A percentile compares a stretch with the other conserved stretches of the same genome.
Evolutionary conservation across 306 rosid species (phyloP).

Genomic region (Parietaria judaica): DNA sequence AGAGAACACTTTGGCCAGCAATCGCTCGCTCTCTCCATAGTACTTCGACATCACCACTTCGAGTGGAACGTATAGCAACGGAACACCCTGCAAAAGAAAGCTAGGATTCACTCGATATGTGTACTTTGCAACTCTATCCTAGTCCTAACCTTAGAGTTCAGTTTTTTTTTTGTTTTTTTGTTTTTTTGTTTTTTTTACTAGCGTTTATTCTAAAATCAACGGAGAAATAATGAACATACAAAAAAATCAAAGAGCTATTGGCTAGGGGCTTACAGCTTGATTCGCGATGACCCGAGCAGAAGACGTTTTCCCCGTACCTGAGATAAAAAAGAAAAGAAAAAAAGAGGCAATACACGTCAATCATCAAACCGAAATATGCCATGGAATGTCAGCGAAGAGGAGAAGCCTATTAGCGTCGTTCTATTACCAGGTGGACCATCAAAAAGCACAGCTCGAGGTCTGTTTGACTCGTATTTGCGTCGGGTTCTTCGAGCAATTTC

Average conservation of each 20-base stretch:
- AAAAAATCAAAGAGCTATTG: slow-evolving; percentile 8
- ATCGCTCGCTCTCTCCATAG: slow-evolving; percentile 86
- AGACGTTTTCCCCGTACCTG: slow-evolving; percentile 97
- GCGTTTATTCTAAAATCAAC: background rate
- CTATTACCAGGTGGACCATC: slow-evolving; percentile 88
- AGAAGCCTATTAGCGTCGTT: no score
- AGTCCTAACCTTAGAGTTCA: background rate
- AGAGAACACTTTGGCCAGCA: slow-evolving; percentile 71
- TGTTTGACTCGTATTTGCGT: slow-evolving; percentile 72
- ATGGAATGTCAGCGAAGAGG: no score
- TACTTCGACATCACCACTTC: slow-evolving; percentile 79
- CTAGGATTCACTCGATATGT: background rate
- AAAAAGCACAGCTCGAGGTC: slow-evolving; percentile 90
- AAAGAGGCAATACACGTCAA: no score
- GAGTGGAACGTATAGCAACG: slow-evolving; percentile 79
- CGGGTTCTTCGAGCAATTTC: slow-evolving; percentile 81
- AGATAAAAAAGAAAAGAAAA: slow-evolving; percentile 10
- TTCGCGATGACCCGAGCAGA: slow-evolving; percentile 92
- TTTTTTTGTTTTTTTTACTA: background rate
- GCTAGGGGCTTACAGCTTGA: slow-evolving; percentile 58
- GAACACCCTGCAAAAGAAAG: slow-evolving; percentile 58
- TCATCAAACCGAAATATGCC: no score
- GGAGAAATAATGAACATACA: background rate
- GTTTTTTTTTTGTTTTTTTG: background rate
- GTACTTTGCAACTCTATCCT: background rate